phyloP scores from a whole-genome alignment of 768 basidiomycete species.

The Cystobasidium onofrii region DNA sequence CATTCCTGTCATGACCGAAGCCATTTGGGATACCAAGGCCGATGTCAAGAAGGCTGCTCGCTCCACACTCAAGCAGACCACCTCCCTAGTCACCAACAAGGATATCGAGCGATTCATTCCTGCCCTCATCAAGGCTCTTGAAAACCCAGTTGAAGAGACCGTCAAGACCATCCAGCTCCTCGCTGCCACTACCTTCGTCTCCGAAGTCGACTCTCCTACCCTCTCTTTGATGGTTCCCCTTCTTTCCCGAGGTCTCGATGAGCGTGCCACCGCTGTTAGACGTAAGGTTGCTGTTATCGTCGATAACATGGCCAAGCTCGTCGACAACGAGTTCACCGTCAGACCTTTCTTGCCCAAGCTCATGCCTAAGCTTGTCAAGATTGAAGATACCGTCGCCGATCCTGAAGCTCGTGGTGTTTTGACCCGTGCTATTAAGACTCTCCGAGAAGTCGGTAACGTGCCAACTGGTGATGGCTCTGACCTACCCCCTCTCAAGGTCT shows the following conservation, averaged over 20 bases:
- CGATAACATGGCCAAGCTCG: slow-evolving; percentile 73
- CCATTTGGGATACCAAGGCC: slow-evolving; percentile 81
- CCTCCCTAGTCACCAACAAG: slow-evolving; percentile 84
- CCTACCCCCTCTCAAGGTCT: slow-evolving; percentile 72
- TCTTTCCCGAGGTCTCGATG: slow-evolving; percentile 79
- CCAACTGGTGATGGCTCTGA: slow-evolving; percentile 71
- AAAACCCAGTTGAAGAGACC: slow-evolving; percentile 97
- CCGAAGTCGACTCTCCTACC: slow-evolving; percentile 90
- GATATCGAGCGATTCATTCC: slow-evolving; percentile 85
- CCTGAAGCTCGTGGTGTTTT: slow-evolving; percentile 94
- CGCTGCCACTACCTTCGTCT: slow-evolving; percentile 90
- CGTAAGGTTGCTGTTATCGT: slow-evolving; percentile 90
- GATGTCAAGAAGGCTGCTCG: slow-evolving; percentile 82
- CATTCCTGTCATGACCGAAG: slow-evolving; percentile 93
- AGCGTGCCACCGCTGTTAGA: slow-evolving; percentile 93
- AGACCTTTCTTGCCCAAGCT: slow-evolving; percentile 83
- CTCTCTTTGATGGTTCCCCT: slow-evolving; percentile 92
- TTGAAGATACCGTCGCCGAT: slow-evolving; percentile 87
- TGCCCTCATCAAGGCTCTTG: slow-evolving; percentile 84
- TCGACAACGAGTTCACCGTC: slow-evolving; percentile 81
- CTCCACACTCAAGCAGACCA: slow-evolving; percentile 54
- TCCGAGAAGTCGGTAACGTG: slow-evolving; percentile 89
- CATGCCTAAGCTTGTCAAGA: slow-evolving; percentile 72
- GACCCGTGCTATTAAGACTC: slow-evolving; percentile 82
- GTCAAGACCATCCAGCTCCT: slow-evolving; percentile 89